Evolutionary conservation across 164 flowering plant genomes (phyloP).

Genomic region (Santalum album): DNA sequence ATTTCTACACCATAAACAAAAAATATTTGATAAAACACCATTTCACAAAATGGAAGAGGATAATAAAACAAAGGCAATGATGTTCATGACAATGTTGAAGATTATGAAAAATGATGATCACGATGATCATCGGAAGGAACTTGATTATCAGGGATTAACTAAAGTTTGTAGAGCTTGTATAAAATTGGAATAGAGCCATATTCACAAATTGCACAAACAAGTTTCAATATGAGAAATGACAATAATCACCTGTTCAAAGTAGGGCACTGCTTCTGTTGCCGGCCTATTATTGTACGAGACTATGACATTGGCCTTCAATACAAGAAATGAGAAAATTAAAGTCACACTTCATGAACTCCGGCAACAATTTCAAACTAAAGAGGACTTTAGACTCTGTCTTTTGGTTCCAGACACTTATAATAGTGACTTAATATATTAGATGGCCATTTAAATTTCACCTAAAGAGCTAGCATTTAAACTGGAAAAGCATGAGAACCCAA

Average conservation of each 20-base stretch:
- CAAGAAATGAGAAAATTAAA: conserved; percentile 20
- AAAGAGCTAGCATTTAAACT: too few relatives aligned
- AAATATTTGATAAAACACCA: too few relatives aligned
- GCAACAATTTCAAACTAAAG: conserved; percentile 12
- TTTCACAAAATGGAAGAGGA: too few relatives aligned
- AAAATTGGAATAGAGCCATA: too few relatives aligned
- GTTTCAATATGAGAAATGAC: neutral
- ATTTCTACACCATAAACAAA: too few relatives aligned
- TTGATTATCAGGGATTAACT: too few relatives aligned
- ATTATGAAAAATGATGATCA: too few relatives aligned
- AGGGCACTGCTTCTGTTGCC: conserved; percentile 94
- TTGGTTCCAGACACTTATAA: conserved; percentile 10
- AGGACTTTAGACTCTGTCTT: conserved; percentile 12
- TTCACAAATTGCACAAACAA: too few relatives aligned
- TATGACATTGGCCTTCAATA: conserved; percentile 83
- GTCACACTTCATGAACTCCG: conserved; percentile 25
- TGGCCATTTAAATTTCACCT: neutral
- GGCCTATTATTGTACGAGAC: conserved; percentile 93
- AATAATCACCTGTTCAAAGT: conserved; percentile 95
- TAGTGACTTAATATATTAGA: neutral
- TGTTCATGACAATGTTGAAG: too few relatives aligned
- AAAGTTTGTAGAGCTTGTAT: too few relatives aligned
- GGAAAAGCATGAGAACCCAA: conserved; percentile 16
- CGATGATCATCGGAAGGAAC: too few relatives aligned
- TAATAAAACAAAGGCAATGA: too few relatives aligned